These are phyloP conservation scores for Tolypocladium tundrense DNA, from an alignment of 2,329 filamentous ascomycete species.

Conservation along the genomic window DNA sequence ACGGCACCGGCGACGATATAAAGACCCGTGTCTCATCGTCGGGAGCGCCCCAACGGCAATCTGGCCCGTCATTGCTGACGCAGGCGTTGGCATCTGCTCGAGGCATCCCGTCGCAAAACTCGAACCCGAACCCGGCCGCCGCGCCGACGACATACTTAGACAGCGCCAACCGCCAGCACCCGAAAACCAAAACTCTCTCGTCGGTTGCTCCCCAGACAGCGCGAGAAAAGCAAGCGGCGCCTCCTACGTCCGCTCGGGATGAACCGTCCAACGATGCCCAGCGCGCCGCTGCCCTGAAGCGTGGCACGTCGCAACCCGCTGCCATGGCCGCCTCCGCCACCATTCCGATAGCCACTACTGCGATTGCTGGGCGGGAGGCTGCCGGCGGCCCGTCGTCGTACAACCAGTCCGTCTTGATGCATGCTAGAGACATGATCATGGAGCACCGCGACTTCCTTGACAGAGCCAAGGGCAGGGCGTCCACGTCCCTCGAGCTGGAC, in stretches of 20 bases:
- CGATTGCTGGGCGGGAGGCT: constrained; percentile 17
- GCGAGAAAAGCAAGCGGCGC: constrained; percentile 1
- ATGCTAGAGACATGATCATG: constrained; percentile 25
- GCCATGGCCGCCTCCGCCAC: constrained; percentile 22
- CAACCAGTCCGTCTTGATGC: constrained; percentile 17
- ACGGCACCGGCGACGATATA: constrained; percentile 23
- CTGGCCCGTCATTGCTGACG: constrained; percentile 44
- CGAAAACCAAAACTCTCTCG: not conserved
- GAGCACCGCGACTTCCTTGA: constrained; percentile 23
- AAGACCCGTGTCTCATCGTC: constrained; percentile 21
- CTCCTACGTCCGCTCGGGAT: constrained; percentile 16
- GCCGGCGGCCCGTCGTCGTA: constrained; percentile 21
- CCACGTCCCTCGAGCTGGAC: constrained; percentile 25
- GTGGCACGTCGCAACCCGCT: constrained; percentile 13
- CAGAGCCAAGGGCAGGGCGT: constrained; percentile 15
- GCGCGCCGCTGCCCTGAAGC: constrained; percentile 22
- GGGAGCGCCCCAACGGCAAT: constrained; percentile 31
- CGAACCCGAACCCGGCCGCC: not conserved
- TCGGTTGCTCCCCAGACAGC: not conserved
- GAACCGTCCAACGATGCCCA: constrained; percentile 22
- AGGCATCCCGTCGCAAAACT: constrained; percentile 28
- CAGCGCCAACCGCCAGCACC: not conserved
- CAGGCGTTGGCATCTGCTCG: constrained; percentile 50
- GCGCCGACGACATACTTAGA: not conserved
- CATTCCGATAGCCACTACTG: constrained; percentile 18